Evolutionary conservation across 768 basidiomycete genomes (phyloP), one percentile per base, ranked within the genome.

Genomic region (Plicaturopsis crispa): DNA sequence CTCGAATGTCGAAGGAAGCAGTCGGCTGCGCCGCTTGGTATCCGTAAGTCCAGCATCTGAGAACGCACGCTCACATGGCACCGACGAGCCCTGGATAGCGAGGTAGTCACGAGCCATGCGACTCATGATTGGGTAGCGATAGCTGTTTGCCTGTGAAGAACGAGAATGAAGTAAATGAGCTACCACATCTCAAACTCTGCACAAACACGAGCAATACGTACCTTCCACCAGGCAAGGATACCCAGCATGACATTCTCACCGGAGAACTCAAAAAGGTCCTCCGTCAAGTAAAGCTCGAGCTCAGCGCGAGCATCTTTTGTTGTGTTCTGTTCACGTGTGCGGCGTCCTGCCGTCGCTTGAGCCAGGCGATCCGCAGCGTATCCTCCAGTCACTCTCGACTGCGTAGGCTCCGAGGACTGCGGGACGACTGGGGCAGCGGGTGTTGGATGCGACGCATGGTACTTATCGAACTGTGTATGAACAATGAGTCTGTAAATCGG

Each of bases 71-170:
- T 57, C 49, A n/a, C 54, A 53, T 13, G 53, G 40, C 16, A 51
- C 39, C 31, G 56, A 52, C 10, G 53, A 59, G 4, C 54, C 53
- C 39, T 60, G 52, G 39, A 57, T 50, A 12, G 53, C 47, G 1
- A 60, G 42, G 36, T 35, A 35, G n/a, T 50, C 39, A n/a, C 28
- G 21, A 8, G 50, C 50, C 18, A 45, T 46, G 19, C 19, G 6
- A 10, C 36, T 39, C 18, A 45, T 23, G 13, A 43, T 46, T 10
- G 46, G 46, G 28, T 8, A 28, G 10, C 44, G 45, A 14, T 26
- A 7, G 2, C 35, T n/a, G 23, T 42, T 33, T 33, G 40, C 35
- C 48, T 51, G 24, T 34, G 30, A 36, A 44, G 6, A 8, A 8
- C 8, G 26, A 14, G 14, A 8, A 28, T 8, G 26, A 8, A 28